Evolutionary conservation across 2,329 filamentous ascomycete genomes (phyloP), one percentile per base, ranked within the genome.

Genomic region (Neonectria faginata): DNA sequence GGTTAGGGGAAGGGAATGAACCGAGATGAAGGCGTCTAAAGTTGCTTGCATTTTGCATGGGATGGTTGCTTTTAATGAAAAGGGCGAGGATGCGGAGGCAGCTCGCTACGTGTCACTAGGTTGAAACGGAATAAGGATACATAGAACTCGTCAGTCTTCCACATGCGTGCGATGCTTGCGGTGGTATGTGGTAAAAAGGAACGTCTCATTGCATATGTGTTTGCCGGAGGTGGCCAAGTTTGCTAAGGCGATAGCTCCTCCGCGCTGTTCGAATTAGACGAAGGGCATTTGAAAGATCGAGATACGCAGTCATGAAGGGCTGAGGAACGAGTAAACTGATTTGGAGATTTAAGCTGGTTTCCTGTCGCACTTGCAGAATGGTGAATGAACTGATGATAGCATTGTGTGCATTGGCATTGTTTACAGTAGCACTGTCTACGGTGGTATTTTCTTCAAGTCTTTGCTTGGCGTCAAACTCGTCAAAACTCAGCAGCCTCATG

Each of bases 1-100:
- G 87, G 86, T 78, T 90, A 84, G 45, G 67, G 53, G 60, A 58
- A 71, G 56, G 62, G 67, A 70, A 74, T 69, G 70, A 74, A 74
- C 61, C 58, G 72, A 74, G 71, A 74, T 74, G 73, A 74, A 60
- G 73, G 73, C 73, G 73, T 75, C 73, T 74, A 71, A 59, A 67
- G 64, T 74, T 72, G 73, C 72, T 75, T 75, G 73, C 72, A 75
- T 74, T 74, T 75, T 75, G 74, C 74, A 76, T 76, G 74, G 73
- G 73, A 76, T 74, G 72, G 74, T 74, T 73, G 72, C 73, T 76
- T 76, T 75, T 76, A 74, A 74, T 73, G 73, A 74, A 74, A 74
- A 70, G 71, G 70, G 70, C 74, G 74, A 76, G 69, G 73, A 75
- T 75, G 74, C 74, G 68, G 73, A 71, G 74, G 74, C 73, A 73